These are phyloP conservation scores for Neurospora sp. DNA, from an alignment of 495 filamentous ascomycete species.

Conservation along the genomic window DNA sequence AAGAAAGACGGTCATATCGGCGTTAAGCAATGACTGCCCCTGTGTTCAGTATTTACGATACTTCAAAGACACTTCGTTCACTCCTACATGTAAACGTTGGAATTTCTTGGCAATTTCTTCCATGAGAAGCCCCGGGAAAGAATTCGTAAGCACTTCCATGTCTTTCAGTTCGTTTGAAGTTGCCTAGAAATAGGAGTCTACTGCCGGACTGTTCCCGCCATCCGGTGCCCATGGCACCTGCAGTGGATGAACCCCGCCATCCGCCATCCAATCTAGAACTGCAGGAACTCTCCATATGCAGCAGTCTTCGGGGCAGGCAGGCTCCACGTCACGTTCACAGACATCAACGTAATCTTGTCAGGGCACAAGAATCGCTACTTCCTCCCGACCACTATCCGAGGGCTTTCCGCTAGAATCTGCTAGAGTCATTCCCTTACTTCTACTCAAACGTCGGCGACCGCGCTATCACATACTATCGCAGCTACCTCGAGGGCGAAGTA, in stretches of 20 bases:
- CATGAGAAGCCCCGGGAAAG: background rate
- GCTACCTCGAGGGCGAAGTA: background rate
- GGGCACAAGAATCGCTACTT: background rate
- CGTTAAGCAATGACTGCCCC: background rate
- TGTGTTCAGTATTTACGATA: background rate
- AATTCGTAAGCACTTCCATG: background rate
- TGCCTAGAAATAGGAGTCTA: background rate
- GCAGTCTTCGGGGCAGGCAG: background rate
- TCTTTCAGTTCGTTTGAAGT: background rate
- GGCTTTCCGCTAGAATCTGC: background rate
- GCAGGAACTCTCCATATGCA: background rate
- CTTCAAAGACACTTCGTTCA: background rate
- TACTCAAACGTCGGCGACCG: background rate
- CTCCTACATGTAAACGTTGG: background rate
- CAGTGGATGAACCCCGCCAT: background rate
- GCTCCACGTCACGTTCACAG: background rate
- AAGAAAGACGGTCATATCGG: background rate
- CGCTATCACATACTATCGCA: background rate
- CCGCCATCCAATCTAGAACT: background rate
- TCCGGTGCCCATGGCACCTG: background rate
- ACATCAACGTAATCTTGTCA: background rate
- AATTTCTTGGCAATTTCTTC: background rate
- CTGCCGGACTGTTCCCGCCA: background rate
- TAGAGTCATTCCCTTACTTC: background rate
- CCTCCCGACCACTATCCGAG: background rate